These are phyloP conservation scores for Entomophthora muscae DNA, from an alignment of 371 early-diverging fungal species.

Conservation along the genomic window DNA sequence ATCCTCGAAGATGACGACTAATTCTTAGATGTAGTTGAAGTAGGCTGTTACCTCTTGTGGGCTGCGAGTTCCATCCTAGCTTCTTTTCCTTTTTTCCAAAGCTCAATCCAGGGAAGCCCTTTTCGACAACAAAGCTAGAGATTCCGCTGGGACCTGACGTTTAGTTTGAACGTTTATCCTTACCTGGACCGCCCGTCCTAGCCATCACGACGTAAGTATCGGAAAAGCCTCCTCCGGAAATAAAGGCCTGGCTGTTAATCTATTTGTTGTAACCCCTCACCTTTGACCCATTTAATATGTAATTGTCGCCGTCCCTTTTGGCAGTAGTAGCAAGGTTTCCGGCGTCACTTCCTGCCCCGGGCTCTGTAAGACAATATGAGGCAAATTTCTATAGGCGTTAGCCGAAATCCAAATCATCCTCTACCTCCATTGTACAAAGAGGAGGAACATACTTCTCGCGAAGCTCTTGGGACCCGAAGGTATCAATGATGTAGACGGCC, in stretches of 20 bases:
- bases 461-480: conserved; percentile 26
- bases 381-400: conserved; percentile 14
- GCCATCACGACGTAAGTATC: conserved; percentile 45
- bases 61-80: conserved; percentile 39
- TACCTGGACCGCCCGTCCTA: conserved; percentile 30
- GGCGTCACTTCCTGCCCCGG: conserved; percentile 64
- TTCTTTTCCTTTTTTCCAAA: conserved; percentile 51
- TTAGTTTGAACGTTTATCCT: background rate
- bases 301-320: conserved; percentile 40
- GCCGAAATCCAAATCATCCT: background rate
- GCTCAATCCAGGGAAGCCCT: conserved; percentile 28
- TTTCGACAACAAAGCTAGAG: conserved; percentile 33
- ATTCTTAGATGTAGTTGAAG: too few relatives aligned
- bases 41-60: conserved; percentile 19
- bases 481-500: conserved; percentile 42
- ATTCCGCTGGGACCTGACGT: conserved; percentile 33
- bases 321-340: conserved; percentile 44
- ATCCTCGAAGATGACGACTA: conserved; percentile 32
- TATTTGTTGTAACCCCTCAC: background rate
- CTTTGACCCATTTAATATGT: conserved; percentile 64
- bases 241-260: conserved; percentile 25
- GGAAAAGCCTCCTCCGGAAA: conserved; percentile 34
- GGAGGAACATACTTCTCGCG: conserved; percentile 25
- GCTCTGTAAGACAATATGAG: conserved; percentile 55
- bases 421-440: conserved; percentile 23